Base-by-base conservation (phyloP, 2,329 filamentous ascomycete species). In the Clonostachys sp. region DNA sequence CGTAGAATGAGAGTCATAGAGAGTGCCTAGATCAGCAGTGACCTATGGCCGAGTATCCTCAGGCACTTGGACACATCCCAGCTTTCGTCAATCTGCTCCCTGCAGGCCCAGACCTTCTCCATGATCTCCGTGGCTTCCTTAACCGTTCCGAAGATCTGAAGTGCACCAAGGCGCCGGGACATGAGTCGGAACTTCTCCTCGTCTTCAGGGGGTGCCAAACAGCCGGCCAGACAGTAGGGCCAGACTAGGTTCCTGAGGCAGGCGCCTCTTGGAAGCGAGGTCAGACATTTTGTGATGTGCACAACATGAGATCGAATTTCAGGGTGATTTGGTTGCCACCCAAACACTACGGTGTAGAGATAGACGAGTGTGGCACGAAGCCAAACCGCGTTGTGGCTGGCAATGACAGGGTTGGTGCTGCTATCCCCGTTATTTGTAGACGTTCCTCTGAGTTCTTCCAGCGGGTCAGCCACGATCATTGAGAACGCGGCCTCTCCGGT, bases 291-390 rank as follows among this genome's bases (percentile, higher is more conserved):
- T 1, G 63, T 63, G 47, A 65, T 61, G 36, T 53, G 59, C 50
- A 55, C 40, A 52, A 72, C 58, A 18, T 60, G 51, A 20, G 53
- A 50, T 4, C 62, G 62, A 3, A 77, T 67, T 45, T 75, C 73
- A 0, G 61, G 57, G 42, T 62, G 68, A 1, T 66, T 65, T 1
- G 74, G 74, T 50, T 76, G 73, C 75, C 74, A 79, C 5, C 75
- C 77, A 2, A 66, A 70, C 4, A 76, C 63, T 17, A 78, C 72
- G 5, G 76, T 69, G 12, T 65, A 60, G 12, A 79, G 66, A 49
- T 78, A 78, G 8, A 69, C 66, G 2, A 75, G 60, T 1, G 71
- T 63, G 1, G 73, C 74, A 41, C 75, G 66, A 2, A 72, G 69
- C 76, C 75, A 79, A 40, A 76, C 68, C 20, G 42, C 61, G 52